A percentile compares a stretch with the other conserved stretches of the same genome.
These are phyloP conservation scores for Sugiyamaella pinicola DNA, from an alignment of 1,139 yeast species.

Conservation along the genomic window DNA sequence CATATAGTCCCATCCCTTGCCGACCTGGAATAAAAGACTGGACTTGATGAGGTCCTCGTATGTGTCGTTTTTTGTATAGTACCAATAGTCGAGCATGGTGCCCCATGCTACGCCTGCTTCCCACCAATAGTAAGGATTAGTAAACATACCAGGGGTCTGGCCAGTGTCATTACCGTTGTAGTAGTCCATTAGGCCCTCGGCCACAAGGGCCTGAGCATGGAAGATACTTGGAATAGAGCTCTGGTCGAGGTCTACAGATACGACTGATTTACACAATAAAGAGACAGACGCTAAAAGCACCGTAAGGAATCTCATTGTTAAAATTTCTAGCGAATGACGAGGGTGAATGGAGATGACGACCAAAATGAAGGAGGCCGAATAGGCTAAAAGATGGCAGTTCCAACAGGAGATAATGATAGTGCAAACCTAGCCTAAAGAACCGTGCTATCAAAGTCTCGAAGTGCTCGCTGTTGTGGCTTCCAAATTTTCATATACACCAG, in stretches of 20 bases:
- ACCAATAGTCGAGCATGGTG: slow-evolving; percentile 67
- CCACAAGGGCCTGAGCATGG: slow-evolving; percentile 57
- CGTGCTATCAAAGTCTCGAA: not conserved
- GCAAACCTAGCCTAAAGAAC: no score
- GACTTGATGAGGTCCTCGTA: slow-evolving; percentile 56
- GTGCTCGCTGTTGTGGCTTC: not conserved
- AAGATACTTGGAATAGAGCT: slow-evolving; percentile 27
- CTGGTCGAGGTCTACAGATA: slow-evolving; percentile 4
- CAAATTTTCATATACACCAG: not conserved
- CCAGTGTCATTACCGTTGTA: slow-evolving; percentile 58
- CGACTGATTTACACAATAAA: slow-evolving; percentile 1
- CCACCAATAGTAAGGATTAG: slow-evolving; percentile 89
- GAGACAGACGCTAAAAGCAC: not conserved
- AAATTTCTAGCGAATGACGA: slow-evolving; percentile 10
- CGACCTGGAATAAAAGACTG: slow-evolving; percentile 67
- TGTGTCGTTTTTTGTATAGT: slow-evolving; percentile 63
- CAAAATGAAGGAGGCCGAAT: not conserved
- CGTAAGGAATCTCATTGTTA: not conserved
- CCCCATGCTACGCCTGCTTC: slow-evolving; percentile 91
- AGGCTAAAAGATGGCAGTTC: not conserved
- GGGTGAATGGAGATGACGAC: not conserved
- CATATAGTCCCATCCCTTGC: slow-evolving; percentile 66
- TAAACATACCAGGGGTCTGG: slow-evolving; percentile 73
- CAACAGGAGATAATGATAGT: not conserved
- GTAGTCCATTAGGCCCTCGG: slow-evolving; percentile 69